Conservation (phyloP, 495 filamentous ascomycete species). For the Trichoderma reesei region DNA sequence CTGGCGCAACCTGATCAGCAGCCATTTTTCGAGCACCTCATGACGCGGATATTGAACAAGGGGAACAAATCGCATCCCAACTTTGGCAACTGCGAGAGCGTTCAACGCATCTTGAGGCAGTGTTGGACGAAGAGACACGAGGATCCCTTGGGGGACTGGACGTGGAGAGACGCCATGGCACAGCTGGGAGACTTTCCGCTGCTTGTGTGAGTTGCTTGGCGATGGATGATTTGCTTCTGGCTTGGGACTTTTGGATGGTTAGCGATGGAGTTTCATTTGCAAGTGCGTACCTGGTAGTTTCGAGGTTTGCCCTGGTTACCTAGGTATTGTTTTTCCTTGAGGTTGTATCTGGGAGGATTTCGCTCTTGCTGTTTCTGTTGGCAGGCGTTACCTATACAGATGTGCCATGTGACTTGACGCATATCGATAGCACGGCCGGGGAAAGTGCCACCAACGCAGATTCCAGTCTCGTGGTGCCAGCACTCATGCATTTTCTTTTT, state of each 20-base stretch:
- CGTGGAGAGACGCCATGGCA: background rate
- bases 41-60: background rate
- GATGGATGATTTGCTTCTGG: background rate
- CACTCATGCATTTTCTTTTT: too few relatives aligned
- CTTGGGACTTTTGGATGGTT: background rate
- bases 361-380: too few relatives aligned
- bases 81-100: constrained; percentile 1
- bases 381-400: too few relatives aligned
- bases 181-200: background rate
- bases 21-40: background rate
- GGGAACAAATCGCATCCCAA: background rate
- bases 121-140: background rate
- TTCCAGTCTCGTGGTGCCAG: too few relatives aligned
- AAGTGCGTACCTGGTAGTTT: too few relatives aligned
- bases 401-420: too few relatives aligned
- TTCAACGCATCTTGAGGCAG: background rate
- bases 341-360: too few relatives aligned
- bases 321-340: too few relatives aligned
- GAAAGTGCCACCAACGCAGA: too few relatives aligned
- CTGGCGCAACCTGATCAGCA: background rate
- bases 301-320: too few relatives aligned
- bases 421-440: too few relatives aligned
- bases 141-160: background rate
- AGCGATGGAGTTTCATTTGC: background rate
- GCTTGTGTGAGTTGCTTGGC: too few relatives aligned